phyloP scores from a whole-genome alignment of 805 yeast genomes.

The Schwanniomyces occidentalis region DNA sequence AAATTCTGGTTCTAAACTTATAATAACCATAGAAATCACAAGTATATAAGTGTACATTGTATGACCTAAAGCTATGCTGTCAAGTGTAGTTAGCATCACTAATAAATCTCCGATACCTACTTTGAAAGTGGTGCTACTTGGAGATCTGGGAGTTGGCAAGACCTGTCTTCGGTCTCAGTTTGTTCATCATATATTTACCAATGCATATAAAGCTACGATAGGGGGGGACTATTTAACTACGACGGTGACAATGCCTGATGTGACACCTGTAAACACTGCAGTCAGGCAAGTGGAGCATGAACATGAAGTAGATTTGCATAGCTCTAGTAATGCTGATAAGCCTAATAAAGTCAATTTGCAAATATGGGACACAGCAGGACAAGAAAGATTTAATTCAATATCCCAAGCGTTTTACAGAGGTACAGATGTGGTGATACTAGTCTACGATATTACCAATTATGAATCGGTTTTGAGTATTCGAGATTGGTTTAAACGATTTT shows the following conservation, averaged over 20 bases:
- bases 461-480: slow-evolving; percentile 49
- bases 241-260: slow-evolving; percentile 19
- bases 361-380: slow-evolving; percentile 56
- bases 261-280: slow-evolving; percentile 1
- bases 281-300: background rate
- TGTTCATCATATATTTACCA: slow-evolving; percentile 54
- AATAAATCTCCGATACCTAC: slow-evolving; percentile 18
- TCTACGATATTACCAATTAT: slow-evolving; percentile 54
- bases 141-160: slow-evolving; percentile 62
- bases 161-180: slow-evolving; percentile 57
- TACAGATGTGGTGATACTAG: slow-evolving; percentile 54
- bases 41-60: too few relatives aligned
- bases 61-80: too few relatives aligned
- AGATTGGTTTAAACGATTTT: slow-evolving; percentile 50
- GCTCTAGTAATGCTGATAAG: slow-evolving; percentile 1
- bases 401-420: slow-evolving; percentile 60
- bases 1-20: too few relatives aligned
- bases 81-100: too few relatives aligned
- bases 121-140: slow-evolving; percentile 54
- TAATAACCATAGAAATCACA: background rate
- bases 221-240: slow-evolving; percentile 60
- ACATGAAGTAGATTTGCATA: background rate
- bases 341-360: slow-evolving; percentile 44
- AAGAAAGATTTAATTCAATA: slow-evolving; percentile 48
- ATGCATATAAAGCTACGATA: slow-evolving; percentile 57